Base-by-base conservation (phyloP, 1,284 basidiomycete genomes). In the Tylopilus sp. region DNA sequence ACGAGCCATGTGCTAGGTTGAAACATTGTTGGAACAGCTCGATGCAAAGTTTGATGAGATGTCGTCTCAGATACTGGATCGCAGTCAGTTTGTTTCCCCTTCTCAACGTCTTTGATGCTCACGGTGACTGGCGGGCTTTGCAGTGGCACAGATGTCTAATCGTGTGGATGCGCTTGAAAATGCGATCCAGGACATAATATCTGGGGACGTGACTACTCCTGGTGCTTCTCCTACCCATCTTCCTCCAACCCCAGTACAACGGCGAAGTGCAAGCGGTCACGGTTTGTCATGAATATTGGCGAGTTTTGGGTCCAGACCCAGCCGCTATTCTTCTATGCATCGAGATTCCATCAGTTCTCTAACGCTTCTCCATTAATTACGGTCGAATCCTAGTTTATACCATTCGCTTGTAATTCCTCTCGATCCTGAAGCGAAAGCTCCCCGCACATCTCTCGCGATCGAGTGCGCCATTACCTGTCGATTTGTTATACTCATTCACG, bases 131-230 rank as follows among this genome's bases (percentile, higher is more conserved):
- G 64, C 57, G n/a, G 55, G 0, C 24, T 47, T 39, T 56, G n/a
- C 74, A 95, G 93, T 95, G 93, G 85, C 81, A 61, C 91, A 93
- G 75, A 95, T 95, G 93, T 94, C 93, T 6, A 86, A 86, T 52
- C 86, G 93, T 55, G 93, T 95, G n/a, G 93, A 95, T 72, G 87
- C 91, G 9, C 82, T 95, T 33, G 93, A 95, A 76, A 86, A 88
- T 26, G 89, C 92, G 15, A 93, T 95, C 61, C 92, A 94, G 71
- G 93, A 95, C 73, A 92, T 95, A 60, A 94, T 95, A 70, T 94
- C 89, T 69, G 88, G 88, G 36, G 91, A 92, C 67, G 74, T 85
- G 22, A 67, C 77, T 44, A 74, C 79, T 18, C 75, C 80, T 12
- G 84, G 80, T 65, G 79, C 86, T 41, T 88, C 88, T 22, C 86